phyloP scores from a whole-genome alignment of 2,329 filamentous ascomycete genomes.

The Fusarium gaditjirri region DNA sequence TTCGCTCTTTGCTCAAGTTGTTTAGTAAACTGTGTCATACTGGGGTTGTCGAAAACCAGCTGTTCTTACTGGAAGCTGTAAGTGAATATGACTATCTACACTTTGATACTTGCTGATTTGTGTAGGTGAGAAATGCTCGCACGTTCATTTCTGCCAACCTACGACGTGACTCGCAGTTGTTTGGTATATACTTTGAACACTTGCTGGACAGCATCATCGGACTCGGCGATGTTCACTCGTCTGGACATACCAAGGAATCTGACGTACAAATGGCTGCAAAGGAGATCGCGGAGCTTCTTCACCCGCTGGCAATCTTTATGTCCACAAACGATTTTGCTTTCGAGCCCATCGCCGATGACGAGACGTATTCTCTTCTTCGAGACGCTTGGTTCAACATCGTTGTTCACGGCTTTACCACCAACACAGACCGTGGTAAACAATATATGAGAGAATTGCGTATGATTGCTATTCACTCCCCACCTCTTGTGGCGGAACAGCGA shows the following conservation, averaged over 20 bases:
- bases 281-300: constrained; percentile 88
- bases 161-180: constrained; percentile 76
- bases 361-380: constrained; percentile 78
- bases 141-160: constrained; percentile 79
- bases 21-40: constrained; percentile 81
- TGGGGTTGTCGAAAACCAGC: constrained; percentile 75
- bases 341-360: constrained; percentile 67
- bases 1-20: constrained; percentile 85
- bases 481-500: constrained; percentile 87
- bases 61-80: constrained; percentile 76
- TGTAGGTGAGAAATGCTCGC: constrained; percentile 78
- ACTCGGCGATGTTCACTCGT: constrained; percentile 85
- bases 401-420: constrained; percentile 86
- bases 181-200: constrained; percentile 84
- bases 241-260: constrained; percentile 76
- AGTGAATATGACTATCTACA: constrained; percentile 47
- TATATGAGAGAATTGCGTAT: constrained; percentile 81
- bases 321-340: constrained; percentile 69
- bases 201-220: constrained; percentile 88
- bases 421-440: constrained; percentile 77
- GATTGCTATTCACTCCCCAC: constrained; percentile 87
- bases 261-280: constrained; percentile 85
- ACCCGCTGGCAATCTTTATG: constrained; percentile 87
- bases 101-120: constrained; percentile 23
- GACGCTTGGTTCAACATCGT: constrained; percentile 99